Base-by-base conservation (phyloP, 2,329 filamentous ascomycete species). In the Hymenoscyphus linearis region DNA sequence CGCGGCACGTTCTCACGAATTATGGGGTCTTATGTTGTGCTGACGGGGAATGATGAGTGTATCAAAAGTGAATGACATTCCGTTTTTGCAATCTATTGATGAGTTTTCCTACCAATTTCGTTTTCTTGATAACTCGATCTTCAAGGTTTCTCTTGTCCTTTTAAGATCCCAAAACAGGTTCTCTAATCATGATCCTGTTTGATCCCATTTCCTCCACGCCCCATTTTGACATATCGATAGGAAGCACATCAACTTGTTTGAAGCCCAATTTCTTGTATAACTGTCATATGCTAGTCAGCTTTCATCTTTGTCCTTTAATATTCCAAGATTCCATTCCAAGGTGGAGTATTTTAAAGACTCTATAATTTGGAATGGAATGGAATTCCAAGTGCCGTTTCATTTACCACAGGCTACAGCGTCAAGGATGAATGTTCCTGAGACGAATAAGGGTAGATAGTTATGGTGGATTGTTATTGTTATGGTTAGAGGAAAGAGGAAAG, bases 251-350 rank as follows among this genome's bases (percentile, higher is more conserved):
- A 1, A 76, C 67, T 52, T 72, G 67, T 56, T 66, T 68, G 59
- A 75, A 78, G 10, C 76, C 76, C 4, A 75, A 57, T 63, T 73
- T 74, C 64, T 70, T 66, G 62, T 79, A 79, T 14, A 79, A 26
- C 12, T 71, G 36, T n/a, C 40, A 44, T 31, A 9, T 9, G n/a
- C n/a, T n/a, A n/a, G 31, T 31, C 31, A 31, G 10, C 5, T 31
- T 7, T 7, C 31, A 31, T 31, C 1, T 31, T 9, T 31, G 6
- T 31, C 31, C 4, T 31, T n/a, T n/a, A n/a, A n/a, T n/a, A n/a
- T n/a, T n/a, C n/a, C n/a, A n/a, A n/a, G n/a, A n/a, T n/a, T n/a
- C n/a, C n/a, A n/a, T n/a, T n/a, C n/a, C n/a, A n/a, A n/a, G n/a
- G n/a, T n/a, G n/a, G n/a, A n/a, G n/a, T n/a, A n/a, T n/a, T n/a